phyloP scores from a whole-genome alignment of 2,329 filamentous ascomycete genomes.

The Mycosphaerelloides madeirae region DNA sequence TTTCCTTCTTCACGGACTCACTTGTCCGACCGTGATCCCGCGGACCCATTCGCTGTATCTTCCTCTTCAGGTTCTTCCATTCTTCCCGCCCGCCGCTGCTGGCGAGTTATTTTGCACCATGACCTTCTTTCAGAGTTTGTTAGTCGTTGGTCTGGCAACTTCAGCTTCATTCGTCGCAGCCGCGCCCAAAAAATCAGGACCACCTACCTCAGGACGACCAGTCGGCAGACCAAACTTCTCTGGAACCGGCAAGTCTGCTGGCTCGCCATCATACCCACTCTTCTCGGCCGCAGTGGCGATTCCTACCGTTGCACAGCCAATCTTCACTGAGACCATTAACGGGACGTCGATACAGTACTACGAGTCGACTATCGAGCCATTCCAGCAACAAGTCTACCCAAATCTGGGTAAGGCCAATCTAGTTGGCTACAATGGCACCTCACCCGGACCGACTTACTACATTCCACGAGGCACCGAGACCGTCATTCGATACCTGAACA shows the following conservation, averaged over 20 bases:
- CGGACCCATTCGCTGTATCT: too few species aligned
- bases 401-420: conserved; percentile 37
- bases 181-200: conserved; percentile 3
- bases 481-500: conserved; percentile 53
- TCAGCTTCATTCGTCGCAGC: conserved; percentile 10
- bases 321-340: conserved; percentile 34
- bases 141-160: conserved; percentile 8
- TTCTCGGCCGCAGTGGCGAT: conserved; percentile 21
- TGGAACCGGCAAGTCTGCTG: conserved; percentile 18
- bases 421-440: conserved; percentile 51
- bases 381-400: conserved; percentile 43
- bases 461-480: conserved; percentile 48
- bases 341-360: conserved; percentile 44
- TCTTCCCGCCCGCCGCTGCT: too few species aligned
- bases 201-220: neutral
- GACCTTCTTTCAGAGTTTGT: conserved; percentile 4
- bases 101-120: neutral
- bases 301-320: conserved; percentile 18
- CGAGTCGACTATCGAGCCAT: conserved; percentile 40
- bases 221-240: conserved; percentile 5
- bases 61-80: too few species aligned
- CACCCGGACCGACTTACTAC: conserved; percentile 51
- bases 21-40: too few species aligned
- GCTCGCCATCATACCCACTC: conserved; percentile 20
- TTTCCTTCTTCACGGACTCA: too few species aligned